Evolutionary conservation across 2,329 filamentous ascomycete genomes (phyloP).

Genomic region (Phialophora tarda): DNA sequence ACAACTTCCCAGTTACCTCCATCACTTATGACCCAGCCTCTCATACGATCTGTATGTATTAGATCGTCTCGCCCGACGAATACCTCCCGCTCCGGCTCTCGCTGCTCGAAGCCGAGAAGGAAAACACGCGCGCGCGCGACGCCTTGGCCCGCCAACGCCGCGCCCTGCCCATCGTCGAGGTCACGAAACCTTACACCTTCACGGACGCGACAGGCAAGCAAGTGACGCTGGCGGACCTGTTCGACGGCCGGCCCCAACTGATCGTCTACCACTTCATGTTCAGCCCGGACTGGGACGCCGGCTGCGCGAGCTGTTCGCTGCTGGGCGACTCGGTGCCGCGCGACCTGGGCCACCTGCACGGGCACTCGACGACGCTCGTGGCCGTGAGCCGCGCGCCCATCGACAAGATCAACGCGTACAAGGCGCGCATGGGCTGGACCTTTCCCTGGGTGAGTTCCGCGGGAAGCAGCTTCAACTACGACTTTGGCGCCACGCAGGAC

Average conservation of each 20-base stretch:
- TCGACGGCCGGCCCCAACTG: conserved; percentile 41
- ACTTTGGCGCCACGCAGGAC: conserved; percentile 49
- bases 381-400: conserved; percentile 46
- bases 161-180: conserved; percentile 50
- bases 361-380: conserved; percentile 49
- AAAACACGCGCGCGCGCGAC: conserved; percentile 31
- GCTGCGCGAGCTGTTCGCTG: conserved; percentile 50
- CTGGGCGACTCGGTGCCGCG: conserved; percentile 48
- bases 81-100: conserved; percentile 32
- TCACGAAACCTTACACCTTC: conserved; percentile 49
- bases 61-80: conserved; percentile 17
- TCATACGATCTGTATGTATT: not conserved
- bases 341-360: conserved; percentile 46
- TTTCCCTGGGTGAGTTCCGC: conserved; percentile 47
- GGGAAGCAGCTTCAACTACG: conserved; percentile 49
- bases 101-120: conserved; percentile 34
- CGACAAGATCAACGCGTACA: conserved; percentile 47
- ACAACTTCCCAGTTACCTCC: not conserved
- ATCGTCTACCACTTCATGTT: conserved; percentile 58
- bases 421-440: conserved; percentile 49
- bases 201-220: conserved; percentile 21
- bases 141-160: conserved; percentile 24
- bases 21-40: not conserved
- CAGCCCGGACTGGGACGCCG: conserved; percentile 44
- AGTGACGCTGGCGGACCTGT: conserved; percentile 40